Percentiles rank a stretch among this genome's conserved stretches.
Evolutionary conservation across 768 basidiomycete genomes (phyloP).

Genomic region (Amanita muscaria): DNA sequence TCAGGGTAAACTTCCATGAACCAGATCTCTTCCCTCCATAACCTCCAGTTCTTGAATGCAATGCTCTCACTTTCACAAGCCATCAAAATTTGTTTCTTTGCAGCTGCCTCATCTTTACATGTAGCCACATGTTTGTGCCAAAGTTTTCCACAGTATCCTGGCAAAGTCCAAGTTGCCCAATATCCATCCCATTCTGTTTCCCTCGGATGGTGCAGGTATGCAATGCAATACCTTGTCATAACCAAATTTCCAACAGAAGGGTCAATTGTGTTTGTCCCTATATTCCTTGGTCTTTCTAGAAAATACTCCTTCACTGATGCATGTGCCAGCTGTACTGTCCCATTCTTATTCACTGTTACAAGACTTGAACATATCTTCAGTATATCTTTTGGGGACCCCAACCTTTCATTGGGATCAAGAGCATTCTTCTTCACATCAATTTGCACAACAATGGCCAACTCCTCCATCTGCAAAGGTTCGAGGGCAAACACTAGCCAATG

Average conservation of each 20-base stretch:
- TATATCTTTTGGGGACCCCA: not conserved
- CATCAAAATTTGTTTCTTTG: not conserved
- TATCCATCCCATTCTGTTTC: not conserved
- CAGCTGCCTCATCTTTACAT: too few species aligned
- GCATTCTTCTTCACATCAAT: not conserved
- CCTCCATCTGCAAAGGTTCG: not conserved
- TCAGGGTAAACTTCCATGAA: too few species aligned
- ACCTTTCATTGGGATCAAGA: not conserved
- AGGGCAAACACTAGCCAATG: not conserved
- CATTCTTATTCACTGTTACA: not conserved
- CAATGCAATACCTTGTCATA: not conserved
- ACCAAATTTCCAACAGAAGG: not conserved
- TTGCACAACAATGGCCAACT: too few species aligned
- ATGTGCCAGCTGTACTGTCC: too few species aligned
- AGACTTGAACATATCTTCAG: conserved; percentile 4
- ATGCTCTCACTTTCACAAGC: not conserved
- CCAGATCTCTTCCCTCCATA: too few species aligned
- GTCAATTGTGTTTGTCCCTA: not conserved
- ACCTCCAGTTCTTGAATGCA: not conserved
- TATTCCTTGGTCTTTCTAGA: too few species aligned
- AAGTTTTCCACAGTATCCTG: too few species aligned
- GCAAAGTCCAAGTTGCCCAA: not conserved
- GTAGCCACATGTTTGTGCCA: too few species aligned
- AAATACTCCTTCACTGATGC: too few species aligned
- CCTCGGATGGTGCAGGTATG: too few species aligned